These are phyloP conservation scores for Globisporangium ultimum DNA, from an alignment of 352 stramenopile genomes.

Conservation along the genomic window DNA sequence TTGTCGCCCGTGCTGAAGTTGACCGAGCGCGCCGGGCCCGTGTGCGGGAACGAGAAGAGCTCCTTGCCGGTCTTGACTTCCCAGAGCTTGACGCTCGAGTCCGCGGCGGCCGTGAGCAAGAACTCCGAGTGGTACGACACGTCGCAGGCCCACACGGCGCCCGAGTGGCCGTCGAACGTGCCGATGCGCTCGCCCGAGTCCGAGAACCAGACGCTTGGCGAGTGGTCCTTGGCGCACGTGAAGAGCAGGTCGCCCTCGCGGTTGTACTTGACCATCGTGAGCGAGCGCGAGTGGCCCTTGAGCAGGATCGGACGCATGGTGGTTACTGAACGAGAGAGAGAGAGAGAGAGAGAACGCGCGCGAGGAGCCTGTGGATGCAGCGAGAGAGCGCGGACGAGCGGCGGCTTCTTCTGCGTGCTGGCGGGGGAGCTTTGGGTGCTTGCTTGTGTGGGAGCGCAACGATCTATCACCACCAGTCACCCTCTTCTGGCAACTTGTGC, in stretches of 20 bases:
- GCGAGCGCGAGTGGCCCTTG: slow-evolving; percentile 98
- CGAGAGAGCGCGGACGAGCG: not conserved
- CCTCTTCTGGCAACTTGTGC: slow-evolving; percentile 8
- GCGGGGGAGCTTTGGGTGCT: not conserved
- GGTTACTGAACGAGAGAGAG: not conserved
- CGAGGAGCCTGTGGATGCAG: not conserved
- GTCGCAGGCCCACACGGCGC: slow-evolving; percentile 97
- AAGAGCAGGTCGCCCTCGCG: slow-evolving; percentile 98
- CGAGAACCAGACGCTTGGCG: slow-evolving; percentile 96
- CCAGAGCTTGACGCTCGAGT: slow-evolving; percentile 92
- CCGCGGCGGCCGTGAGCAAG: slow-evolving; percentile 95
- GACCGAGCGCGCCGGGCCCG: slow-evolving; percentile 76
- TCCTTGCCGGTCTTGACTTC: slow-evolving; percentile 88
- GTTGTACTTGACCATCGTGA: slow-evolving; percentile 99
- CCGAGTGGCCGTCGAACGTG: slow-evolving; percentile 97
- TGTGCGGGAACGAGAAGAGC: slow-evolving; percentile 84
- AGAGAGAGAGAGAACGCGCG: not conserved
- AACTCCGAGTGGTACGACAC: slow-evolving; percentile 90
- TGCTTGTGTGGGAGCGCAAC: not conserved
- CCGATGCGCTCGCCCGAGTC: slow-evolving; percentile 95
- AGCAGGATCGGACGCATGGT: slow-evolving; percentile 96
- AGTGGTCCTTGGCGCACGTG: slow-evolving; percentile 94
- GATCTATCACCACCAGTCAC: slow-evolving; percentile 16
- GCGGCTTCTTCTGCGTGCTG: not conserved
- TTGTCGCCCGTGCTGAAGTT: slow-evolving; percentile 87